phyloP scores from a whole-genome alignment of 2,329 filamentous ascomycete genomes.

The Ceratocystis eucalypticola region DNA sequence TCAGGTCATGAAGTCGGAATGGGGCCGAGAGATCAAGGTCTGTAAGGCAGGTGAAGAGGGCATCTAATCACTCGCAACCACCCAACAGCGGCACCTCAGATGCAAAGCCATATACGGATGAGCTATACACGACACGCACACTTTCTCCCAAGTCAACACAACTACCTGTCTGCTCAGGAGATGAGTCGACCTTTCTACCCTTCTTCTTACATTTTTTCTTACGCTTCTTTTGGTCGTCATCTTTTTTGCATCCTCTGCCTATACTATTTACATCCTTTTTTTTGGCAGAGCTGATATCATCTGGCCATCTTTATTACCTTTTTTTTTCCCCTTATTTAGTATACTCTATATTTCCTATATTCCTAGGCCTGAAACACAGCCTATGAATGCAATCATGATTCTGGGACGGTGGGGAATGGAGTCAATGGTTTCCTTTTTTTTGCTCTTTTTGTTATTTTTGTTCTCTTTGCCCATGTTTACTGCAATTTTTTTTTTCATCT shows the following conservation, averaged over 20 bases:
- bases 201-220: background rate
- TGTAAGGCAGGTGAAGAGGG: conserved; percentile 96
- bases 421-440: conserved; percentile 18
- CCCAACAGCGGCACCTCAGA: background rate
- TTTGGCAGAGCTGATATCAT: conserved; percentile 5
- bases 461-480: conserved; percentile 15
- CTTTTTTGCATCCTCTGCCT: conserved; percentile 11
- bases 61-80: conserved; percentile 39
- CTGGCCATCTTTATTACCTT: background rate
- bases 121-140: conserved; percentile 6
- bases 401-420: conserved; percentile 18
- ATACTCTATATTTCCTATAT: conserved; percentile 23
- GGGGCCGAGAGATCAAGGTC: conserved; percentile 93
- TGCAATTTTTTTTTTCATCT: conserved; percentile 21
- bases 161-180: background rate
- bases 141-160: background rate
- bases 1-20: conserved; percentile 95
- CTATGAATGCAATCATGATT: conserved; percentile 18
- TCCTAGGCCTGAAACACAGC: conserved; percentile 12
- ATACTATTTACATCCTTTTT: conserved; percentile 6
- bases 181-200: background rate
- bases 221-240: background rate
- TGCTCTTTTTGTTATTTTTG: conserved; percentile 2
- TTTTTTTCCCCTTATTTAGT: conserved; percentile 16
- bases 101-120: background rate